Percentiles rank a stretch among this genome's conserved stretches.
These are phyloP conservation scores for Xylaria sp. DNA, from an alignment of 495 filamentous ascomycete genomes.

Conservation along the genomic window DNA sequence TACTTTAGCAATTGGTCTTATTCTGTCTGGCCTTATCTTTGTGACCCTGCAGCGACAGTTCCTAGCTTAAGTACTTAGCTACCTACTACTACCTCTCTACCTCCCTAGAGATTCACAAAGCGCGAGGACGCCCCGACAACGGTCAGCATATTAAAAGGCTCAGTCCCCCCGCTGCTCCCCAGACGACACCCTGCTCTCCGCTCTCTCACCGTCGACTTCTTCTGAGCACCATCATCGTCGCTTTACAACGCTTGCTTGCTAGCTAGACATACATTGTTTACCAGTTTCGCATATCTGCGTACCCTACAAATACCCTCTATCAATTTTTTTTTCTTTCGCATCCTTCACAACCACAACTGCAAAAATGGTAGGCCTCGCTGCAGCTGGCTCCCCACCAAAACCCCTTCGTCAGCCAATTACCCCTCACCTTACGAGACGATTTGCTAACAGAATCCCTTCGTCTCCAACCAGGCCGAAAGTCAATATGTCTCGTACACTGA, in stretches of 20 bases:
- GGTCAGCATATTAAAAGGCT: constrained; percentile 26
- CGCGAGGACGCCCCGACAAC: constrained; percentile 25
- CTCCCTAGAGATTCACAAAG: no score
- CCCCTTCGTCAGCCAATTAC: constrained; percentile 41
- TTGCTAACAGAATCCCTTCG: constrained; percentile 53
- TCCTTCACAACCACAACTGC: constrained; percentile 32
- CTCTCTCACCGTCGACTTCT: constrained; percentile 25
- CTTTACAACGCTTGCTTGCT: constrained; percentile 11
- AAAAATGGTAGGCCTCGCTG: constrained; percentile 42
- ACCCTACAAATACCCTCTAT: neutral
- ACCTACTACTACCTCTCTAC: no score
- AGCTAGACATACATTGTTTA: neutral
- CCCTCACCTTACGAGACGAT: constrained; percentile 42
- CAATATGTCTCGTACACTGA: constrained; percentile 68
- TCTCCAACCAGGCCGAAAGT: constrained; percentile 60
- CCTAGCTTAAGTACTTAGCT: neutral
- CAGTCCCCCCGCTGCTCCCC: constrained; percentile 22
- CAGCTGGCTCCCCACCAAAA: constrained; percentile 35
- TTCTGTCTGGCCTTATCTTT: constrained; percentile 20
- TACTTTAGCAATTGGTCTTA: neutral
- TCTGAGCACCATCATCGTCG: constrained; percentile 27
- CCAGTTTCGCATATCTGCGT: neutral
- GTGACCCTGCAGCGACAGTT: neutral
- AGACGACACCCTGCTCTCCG: neutral
- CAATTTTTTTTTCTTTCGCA: neutral